phyloP scores from a whole-genome alignment of 805 yeast genomes.

The Ogataea ramenticola region DNA sequence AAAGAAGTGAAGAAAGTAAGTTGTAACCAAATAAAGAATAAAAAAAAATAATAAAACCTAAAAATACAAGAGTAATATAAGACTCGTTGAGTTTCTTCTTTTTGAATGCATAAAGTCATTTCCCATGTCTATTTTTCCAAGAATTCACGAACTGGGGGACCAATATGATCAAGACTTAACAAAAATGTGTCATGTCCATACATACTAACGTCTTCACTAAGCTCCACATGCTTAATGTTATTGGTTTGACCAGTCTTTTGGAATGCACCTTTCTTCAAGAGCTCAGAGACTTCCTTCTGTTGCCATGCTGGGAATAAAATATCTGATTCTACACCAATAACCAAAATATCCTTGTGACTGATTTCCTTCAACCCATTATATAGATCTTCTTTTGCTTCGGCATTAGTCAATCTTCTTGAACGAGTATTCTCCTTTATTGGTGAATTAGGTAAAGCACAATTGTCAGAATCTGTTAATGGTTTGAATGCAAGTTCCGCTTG shows the following conservation, averaged over 20 bases:
- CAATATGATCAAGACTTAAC: slow-evolving; percentile 71
- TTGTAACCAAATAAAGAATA: too few relatives aligned
- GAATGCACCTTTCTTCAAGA: slow-evolving; percentile 33
- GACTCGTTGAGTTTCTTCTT: too few relatives aligned
- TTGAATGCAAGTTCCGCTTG: slow-evolving; percentile 20
- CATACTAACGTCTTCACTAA: slow-evolving; percentile 68
- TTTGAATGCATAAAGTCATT: too few relatives aligned
- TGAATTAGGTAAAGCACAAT: slow-evolving; percentile 36
- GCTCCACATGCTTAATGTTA: slow-evolving; percentile 58
- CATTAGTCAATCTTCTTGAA: slow-evolving; percentile 38
- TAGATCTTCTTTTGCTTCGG: slow-evolving; percentile 56
- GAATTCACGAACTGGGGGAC: slow-evolving; percentile 65
- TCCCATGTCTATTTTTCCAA: slow-evolving; percentile 26
- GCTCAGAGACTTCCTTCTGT: slow-evolving; percentile 71
- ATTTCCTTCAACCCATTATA: slow-evolving; percentile 57
- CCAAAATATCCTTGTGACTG: slow-evolving; percentile 58
- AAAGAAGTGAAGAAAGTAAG: too few relatives aligned
- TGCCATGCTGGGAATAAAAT: slow-evolving; percentile 93
- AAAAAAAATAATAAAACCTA: too few relatives aligned
- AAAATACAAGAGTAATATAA: too few relatives aligned
- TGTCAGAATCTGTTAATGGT: slow-evolving; percentile 12
- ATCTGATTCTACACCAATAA: slow-evolving; percentile 90
- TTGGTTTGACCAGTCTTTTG: slow-evolving; percentile 28
- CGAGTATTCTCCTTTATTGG: slow-evolving; percentile 51
- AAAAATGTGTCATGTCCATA: slow-evolving; percentile 92